Percentiles rank a stretch among this genome's conserved stretches.
Conservation (phyloP, 345 rosid species). For the Brassica juncea region DNA sequence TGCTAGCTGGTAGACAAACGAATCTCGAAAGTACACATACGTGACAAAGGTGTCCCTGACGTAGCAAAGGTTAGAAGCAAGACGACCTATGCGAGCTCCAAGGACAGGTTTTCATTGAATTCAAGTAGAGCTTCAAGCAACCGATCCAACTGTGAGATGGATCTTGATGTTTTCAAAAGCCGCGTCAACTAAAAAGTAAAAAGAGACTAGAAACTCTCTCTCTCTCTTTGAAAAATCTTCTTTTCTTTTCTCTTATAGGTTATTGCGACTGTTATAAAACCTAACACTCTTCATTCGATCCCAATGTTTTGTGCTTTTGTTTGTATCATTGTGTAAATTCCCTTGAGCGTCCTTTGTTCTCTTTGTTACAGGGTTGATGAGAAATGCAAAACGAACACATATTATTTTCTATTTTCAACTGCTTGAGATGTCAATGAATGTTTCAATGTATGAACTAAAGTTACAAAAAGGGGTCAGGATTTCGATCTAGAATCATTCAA, state of each 20-base stretch:
- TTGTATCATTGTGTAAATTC: slow-evolving; percentile 13
- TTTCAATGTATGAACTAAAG: background rate
- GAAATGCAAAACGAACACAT: background rate
- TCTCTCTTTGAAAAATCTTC: slow-evolving; percentile 12
- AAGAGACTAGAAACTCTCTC: background rate
- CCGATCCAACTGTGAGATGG: slow-evolving; percentile 42
- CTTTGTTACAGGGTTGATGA: background rate
- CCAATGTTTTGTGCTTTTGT: slow-evolving; percentile 15
- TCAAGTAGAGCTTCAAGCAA: too few relatives aligned
- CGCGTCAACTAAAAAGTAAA: slow-evolving; percentile 40
- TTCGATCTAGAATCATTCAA: background rate
- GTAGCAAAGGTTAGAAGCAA: too few relatives aligned
- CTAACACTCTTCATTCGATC: slow-evolving; percentile 34
- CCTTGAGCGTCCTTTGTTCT: slow-evolving; percentile 1
- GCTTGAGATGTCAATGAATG: slow-evolving; percentile 10
- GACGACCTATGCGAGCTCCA: too few relatives aligned
- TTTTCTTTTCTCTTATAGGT: slow-evolving; percentile 24
- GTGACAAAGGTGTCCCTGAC: too few relatives aligned
- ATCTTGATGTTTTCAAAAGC: slow-evolving; percentile 59
- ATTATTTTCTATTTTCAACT: background rate
- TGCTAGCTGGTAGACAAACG: background rate
- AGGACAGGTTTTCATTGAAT: too few relatives aligned
- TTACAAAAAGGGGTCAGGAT: background rate
- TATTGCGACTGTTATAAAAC: slow-evolving; percentile 33
- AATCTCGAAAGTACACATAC: background rate